These are phyloP conservation scores for Podosphaera fusca DNA, from an alignment of 2,329 filamentous ascomycete genomes.

Conservation along the genomic window DNA sequence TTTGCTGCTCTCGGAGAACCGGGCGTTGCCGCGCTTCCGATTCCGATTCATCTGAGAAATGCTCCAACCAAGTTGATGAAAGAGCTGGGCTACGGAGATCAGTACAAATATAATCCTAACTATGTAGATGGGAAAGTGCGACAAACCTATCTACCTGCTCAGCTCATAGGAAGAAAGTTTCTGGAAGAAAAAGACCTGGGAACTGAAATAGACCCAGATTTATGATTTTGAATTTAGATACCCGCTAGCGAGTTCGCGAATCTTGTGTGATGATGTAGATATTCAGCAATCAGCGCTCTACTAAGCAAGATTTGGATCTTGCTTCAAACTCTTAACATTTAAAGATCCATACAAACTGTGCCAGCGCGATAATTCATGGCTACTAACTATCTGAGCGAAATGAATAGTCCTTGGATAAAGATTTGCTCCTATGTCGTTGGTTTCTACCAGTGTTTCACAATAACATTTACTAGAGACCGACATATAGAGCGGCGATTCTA, in stretches of 20 bases:
- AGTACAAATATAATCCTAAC: slow-evolving; percentile 94
- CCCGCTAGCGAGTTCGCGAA: not conserved
- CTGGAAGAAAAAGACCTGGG: slow-evolving; percentile 64
- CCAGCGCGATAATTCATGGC: too few species aligned
- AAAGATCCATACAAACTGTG: too few species aligned
- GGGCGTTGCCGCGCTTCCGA: slow-evolving; percentile 55
- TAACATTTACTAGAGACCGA: too few species aligned
- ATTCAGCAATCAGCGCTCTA: not conserved
- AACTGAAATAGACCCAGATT: slow-evolving; percentile 42
- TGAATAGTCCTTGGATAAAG: too few species aligned
- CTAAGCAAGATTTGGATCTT: not conserved
- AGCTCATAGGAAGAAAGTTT: slow-evolving; percentile 46
- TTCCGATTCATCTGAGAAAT: slow-evolving; percentile 75
- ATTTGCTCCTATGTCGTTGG: too few species aligned
- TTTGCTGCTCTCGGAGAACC: slow-evolving; percentile 61
- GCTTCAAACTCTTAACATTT: not conserved
- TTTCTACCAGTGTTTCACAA: too few species aligned
- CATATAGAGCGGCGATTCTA: too few species aligned
- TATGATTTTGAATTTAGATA: slow-evolving; percentile 8
- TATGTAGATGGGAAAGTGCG: slow-evolving; percentile 59
- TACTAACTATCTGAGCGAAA: too few species aligned
- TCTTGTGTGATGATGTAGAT: not conserved
- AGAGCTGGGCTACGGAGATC: slow-evolving; percentile 68
- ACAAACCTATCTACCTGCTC: slow-evolving; percentile 78
- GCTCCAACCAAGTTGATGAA: slow-evolving; percentile 85